These are phyloP conservation scores for Scedosporium minutisporum DNA, from an alignment of 2,329 filamentous ascomycete species.

Conservation along the genomic window DNA sequence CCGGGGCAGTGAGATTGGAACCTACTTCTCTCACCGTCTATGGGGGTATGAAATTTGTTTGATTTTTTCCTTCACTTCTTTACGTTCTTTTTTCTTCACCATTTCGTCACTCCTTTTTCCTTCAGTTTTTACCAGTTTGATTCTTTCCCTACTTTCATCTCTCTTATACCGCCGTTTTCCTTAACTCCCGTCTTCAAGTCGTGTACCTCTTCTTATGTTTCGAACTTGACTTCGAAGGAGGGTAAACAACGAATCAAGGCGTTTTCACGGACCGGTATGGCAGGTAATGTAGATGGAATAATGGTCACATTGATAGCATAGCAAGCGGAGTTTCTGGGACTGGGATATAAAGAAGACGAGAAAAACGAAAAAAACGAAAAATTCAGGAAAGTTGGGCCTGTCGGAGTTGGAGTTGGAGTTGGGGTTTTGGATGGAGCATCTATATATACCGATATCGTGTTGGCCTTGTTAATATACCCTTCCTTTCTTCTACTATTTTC, in stretches of 20 bases:
- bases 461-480: neutral
- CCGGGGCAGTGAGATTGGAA: constrained; percentile 1
- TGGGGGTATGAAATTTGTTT: neutral
- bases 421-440: neutral
- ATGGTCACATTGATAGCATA: neutral
- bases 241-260: neutral
- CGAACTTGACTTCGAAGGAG: neutral
- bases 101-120: neutral
- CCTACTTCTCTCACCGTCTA: neutral
- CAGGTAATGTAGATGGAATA: neutral
- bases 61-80: neutral
- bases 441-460: neutral
- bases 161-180: neutral
- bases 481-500: neutral
- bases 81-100: neutral
- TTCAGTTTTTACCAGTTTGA: neutral
- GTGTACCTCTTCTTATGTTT: neutral
- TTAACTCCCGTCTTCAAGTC: neutral
- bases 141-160: neutral
- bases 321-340: neutral
- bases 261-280: neutral
- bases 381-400: neutral
- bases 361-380: constrained; percentile 3
- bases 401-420: neutral
- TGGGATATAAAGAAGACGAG: neutral